Evolutionary conservation across 1,284 basidiomycete species (phyloP).

Genomic region (Macrocybe sp.): DNA sequence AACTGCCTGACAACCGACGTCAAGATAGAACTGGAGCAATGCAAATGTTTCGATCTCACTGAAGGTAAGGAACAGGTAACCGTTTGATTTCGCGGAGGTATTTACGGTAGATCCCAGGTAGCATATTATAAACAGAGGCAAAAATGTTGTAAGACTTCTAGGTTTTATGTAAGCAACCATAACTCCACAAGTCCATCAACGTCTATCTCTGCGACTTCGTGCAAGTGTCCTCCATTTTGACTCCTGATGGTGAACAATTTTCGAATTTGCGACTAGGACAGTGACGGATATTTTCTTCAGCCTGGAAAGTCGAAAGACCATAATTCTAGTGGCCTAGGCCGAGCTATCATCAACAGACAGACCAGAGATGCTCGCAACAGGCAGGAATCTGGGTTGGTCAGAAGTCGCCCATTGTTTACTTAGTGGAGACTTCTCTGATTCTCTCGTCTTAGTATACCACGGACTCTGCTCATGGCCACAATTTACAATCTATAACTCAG

Average conservation of each 20-base stretch:
- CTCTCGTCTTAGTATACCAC: constrained; percentile 61
- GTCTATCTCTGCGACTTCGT: no score
- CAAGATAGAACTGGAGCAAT: constrained; percentile 7
- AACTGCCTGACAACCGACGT: constrained; percentile 44
- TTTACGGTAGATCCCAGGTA: constrained; percentile 44
- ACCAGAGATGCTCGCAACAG: constrained; percentile 74
- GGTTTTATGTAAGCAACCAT: no score
- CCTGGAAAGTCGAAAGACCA: constrained; percentile 47
- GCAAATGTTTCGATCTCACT: constrained; percentile 30
- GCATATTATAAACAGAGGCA: constrained; percentile 33
- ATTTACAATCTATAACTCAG: constrained; percentile 91
- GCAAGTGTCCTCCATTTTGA: constrained; percentile 9
- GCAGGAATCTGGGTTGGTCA: constrained; percentile 71
- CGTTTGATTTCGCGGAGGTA: constrained; percentile 47
- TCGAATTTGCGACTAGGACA: constrained; percentile 29
- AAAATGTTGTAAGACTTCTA: constrained; percentile 14
- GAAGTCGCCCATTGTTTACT: constrained; percentile 20
- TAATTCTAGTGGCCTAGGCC: constrained; percentile 78
- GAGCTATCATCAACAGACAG: constrained; percentile 88
- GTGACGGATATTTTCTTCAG: constrained; percentile 32
- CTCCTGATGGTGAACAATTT: constrained; percentile 29
- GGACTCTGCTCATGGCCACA: constrained; percentile 65
- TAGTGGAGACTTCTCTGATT: not conserved
- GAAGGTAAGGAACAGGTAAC: constrained; percentile 57
- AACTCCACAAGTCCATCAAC: no score